Percentiles rank a stretch among this genome's conserved stretches.
Evolutionary conservation across 768 basidiomycete species (phyloP).

Genomic region (Tricholomella constricta): DNA sequence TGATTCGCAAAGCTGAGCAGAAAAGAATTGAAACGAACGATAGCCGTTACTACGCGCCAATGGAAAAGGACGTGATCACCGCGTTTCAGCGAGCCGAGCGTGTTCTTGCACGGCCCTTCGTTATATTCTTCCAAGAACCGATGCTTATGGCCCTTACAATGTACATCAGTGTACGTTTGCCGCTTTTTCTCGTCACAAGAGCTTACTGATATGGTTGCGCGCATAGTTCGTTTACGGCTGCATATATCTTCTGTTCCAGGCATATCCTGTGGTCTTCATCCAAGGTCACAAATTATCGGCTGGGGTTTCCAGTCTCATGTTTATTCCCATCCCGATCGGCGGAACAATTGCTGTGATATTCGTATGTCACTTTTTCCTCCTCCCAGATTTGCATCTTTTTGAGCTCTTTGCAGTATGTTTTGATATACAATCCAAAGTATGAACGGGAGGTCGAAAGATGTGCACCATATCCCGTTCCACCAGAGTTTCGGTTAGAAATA

Average conservation of each 20-base stretch:
- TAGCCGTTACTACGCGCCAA: constrained; percentile 49
- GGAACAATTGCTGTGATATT: constrained; percentile 42
- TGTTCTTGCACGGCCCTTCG: constrained; percentile 59
- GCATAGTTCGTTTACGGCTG: constrained; percentile 63
- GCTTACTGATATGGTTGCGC: background rate
- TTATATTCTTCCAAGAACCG: constrained; percentile 64
- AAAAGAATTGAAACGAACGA: constrained; percentile 57
- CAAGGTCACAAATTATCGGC: constrained; percentile 52
- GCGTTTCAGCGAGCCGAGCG: constrained; percentile 43
- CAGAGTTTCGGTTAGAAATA: constrained; percentile 56
- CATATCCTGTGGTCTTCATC: constrained; percentile 61
- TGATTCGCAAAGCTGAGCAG: constrained; percentile 51
- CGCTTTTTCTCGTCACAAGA: background rate
- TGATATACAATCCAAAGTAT: constrained; percentile 52
- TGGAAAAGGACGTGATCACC: constrained; percentile 44
- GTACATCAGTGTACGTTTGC: constrained; percentile 56
- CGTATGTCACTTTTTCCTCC: constrained; percentile 33
- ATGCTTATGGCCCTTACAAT: constrained; percentile 63
- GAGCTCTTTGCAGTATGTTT: constrained; percentile 38
- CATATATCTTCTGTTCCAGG: constrained; percentile 61
- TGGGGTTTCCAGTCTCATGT: constrained; percentile 60
- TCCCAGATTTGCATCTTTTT: background rate
- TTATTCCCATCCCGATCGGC: constrained; percentile 61
- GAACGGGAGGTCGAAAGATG: constrained; percentile 41
- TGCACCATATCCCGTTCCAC: constrained; percentile 55